Evolutionary conservation across 108 stramenopile species (phyloP).

Genomic region (Aurantiochytrium sp.): DNA sequence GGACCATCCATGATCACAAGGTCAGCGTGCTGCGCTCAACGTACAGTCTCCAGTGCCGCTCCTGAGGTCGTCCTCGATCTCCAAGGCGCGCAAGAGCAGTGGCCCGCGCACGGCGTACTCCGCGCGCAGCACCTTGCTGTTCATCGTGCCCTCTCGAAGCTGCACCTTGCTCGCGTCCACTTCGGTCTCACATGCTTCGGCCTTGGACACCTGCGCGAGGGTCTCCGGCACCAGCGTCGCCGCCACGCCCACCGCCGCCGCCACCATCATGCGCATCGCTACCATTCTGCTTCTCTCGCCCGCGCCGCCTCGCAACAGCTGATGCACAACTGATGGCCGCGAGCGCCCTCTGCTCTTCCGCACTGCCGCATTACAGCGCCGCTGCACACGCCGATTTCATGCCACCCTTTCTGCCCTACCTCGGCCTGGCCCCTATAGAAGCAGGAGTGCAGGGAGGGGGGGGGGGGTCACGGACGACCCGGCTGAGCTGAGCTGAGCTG

Average conservation of each 20-base stretch:
- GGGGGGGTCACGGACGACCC: too few species aligned
- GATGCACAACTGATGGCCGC: too few species aligned
- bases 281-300: too few species aligned
- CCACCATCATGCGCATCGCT: neutral
- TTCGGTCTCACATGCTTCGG: neutral
- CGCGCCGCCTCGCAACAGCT: too few species aligned
- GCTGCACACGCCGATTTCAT: too few species aligned
- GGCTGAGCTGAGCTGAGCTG: too few species aligned
- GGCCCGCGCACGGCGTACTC: constrained; percentile 30
- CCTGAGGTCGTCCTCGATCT: constrained; percentile 15
- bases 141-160: constrained; percentile 14
- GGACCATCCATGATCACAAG: too few species aligned
- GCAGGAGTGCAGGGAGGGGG: too few species aligned
- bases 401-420: too few species aligned
- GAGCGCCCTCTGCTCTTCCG: too few species aligned
- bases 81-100: constrained; percentile 16
- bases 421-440: too few species aligned
- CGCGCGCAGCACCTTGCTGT: neutral
- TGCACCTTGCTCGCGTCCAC: neutral
- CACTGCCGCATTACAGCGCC: too few species aligned
- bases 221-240: neutral
- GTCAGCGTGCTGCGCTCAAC: neutral
- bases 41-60: neutral
- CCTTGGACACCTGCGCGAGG: neutral
- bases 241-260: neutral